A percentile compares a stretch with the other conserved stretches of the same genome.
phyloP scores from a whole-genome alignment of 2,329 filamentous ascomycete genomes.

The Emergomyces orientalis region DNA sequence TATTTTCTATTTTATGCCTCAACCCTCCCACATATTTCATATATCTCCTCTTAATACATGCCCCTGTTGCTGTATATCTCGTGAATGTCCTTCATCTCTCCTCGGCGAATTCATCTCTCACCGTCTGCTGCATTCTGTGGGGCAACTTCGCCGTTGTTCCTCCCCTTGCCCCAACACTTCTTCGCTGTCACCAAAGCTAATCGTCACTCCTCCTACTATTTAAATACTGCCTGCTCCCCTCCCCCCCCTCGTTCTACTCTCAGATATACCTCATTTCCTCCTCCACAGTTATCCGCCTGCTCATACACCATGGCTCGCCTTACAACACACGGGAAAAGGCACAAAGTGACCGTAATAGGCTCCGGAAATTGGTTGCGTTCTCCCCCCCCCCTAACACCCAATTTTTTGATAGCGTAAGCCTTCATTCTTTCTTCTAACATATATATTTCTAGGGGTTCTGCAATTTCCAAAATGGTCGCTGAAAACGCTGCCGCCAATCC shows the following conservation, averaged over 20 bases:
- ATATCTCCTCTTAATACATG: too few species aligned
- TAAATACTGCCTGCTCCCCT: not conserved
- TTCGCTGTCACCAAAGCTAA: not conserved
- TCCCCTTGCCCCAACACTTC: not conserved
- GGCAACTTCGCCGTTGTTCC: not conserved
- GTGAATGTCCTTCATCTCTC: not conserved
- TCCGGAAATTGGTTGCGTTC: conserved; percentile 80
- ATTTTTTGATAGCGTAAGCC: not conserved
- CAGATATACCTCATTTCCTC: not conserved
- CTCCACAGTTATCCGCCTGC: not conserved
- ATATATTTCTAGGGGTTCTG: conserved; percentile 64
- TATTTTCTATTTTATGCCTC: too few species aligned
- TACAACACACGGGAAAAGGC: conserved; percentile 55
- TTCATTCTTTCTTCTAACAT: not conserved
- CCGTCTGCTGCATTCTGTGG: not conserved
- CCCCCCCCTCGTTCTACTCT: not conserved
- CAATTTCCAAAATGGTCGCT: conserved; percentile 92
- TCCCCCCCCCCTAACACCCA: not conserved
- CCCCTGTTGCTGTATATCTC: not conserved
- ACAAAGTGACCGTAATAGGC: conserved; percentile 89
- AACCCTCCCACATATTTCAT: not conserved
- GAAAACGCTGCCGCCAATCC: conserved; percentile 76
- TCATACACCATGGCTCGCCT: conserved; percentile 39
- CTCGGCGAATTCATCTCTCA: not conserved
- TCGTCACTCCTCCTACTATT: not conserved